Conservation (phyloP, 176 grass and related monocot species). For the Hordeum vulgare region DNA sequence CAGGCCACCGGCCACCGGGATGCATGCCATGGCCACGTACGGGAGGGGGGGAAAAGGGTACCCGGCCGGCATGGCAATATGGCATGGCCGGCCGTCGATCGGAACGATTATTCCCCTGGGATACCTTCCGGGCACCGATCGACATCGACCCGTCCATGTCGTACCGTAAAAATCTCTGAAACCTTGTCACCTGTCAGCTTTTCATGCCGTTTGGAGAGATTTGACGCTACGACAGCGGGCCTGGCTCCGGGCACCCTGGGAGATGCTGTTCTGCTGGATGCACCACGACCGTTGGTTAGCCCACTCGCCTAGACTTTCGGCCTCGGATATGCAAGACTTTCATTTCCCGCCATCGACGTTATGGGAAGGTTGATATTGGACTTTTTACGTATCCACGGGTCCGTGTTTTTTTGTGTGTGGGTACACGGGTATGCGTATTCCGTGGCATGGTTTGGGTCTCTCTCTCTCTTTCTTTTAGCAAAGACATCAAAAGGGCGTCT, state of each 20-base stretch:
- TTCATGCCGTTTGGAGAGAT: background rate
- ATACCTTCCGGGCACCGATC: background rate
- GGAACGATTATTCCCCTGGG: background rate
- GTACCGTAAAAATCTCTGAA: background rate
- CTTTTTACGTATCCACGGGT: too few relatives aligned
- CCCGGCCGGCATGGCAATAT: background rate
- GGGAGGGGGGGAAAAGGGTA: background rate
- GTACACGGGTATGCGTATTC: too few relatives aligned
- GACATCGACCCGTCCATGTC: background rate
- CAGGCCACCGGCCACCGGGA: background rate
- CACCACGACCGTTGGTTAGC: background rate
- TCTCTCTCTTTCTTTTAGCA: too few relatives aligned
- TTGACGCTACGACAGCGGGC: background rate
- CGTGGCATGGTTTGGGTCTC: too few relatives aligned
- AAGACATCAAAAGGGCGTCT: too few relatives aligned
- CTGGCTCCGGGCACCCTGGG: background rate
- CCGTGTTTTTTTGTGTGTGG: too few relatives aligned
- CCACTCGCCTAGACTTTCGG: background rate
- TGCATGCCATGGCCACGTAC: background rate
- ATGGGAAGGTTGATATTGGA: too few relatives aligned
- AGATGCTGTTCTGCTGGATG: background rate
- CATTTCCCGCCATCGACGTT: background rate
- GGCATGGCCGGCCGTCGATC: background rate
- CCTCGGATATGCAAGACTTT: too few relatives aligned
- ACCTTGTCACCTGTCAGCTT: background rate